Conservation (phyloP, 208 protist species). For the Crithidia brevicula region DNA sequence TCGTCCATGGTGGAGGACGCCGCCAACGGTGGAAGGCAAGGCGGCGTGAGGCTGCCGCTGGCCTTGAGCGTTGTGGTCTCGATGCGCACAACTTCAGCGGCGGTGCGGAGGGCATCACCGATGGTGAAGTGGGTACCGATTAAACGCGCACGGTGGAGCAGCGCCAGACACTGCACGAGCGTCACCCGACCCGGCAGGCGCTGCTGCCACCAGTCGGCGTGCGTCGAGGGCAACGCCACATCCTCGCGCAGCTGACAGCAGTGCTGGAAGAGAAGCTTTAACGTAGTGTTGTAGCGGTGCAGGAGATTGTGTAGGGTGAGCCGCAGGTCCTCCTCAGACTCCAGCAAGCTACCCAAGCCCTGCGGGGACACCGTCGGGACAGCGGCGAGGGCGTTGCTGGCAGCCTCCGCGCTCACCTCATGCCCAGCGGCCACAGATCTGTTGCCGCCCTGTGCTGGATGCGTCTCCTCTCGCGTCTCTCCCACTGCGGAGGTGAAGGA, state of each 20-base stretch:
- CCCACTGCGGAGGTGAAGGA: conserved; percentile 64
- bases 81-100: conserved; percentile 41
- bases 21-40: not conserved
- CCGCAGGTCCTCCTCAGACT: conserved; percentile 38
- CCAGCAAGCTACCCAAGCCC: conserved; percentile 24
- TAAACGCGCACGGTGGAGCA: conserved; percentile 64
- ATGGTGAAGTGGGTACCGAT: conserved; percentile 59
- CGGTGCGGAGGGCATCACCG: conserved; percentile 52
- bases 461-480: conserved; percentile 20
- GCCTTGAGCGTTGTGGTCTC: conserved; percentile 21
- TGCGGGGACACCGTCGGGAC: conserved; percentile 24
- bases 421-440: conserved; percentile 29
- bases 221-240: conserved; percentile 67
- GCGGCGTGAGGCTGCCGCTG: not conserved
- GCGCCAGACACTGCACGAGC: conserved; percentile 66
- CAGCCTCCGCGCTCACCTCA: conserved; percentile 12
- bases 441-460: not conserved
- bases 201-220: conserved; percentile 74
- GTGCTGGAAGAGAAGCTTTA: conserved; percentile 60
- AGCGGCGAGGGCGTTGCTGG: conserved; percentile 19
- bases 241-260: conserved; percentile 46
- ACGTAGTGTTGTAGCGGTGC: conserved; percentile 70
- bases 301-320: conserved; percentile 43
- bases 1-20: conserved; percentile 15
- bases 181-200: conserved; percentile 66